phyloP scores from a whole-genome alignment of 208 protist species.

The Trypanosoma vivax region DNA sequence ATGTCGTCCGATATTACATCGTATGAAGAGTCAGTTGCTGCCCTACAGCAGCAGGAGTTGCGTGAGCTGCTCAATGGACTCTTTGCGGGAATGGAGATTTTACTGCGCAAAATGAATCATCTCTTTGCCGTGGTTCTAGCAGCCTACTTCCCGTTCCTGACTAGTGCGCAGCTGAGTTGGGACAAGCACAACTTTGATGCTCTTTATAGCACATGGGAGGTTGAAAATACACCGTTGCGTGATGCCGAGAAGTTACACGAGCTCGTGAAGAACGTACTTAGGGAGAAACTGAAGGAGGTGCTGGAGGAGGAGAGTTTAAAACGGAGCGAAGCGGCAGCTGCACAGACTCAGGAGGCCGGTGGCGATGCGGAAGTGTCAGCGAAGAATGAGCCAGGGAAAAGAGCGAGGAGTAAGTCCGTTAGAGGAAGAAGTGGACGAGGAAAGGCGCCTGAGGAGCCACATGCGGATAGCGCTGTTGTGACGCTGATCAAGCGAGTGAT shows the following conservation, averaged over 20 bases:
- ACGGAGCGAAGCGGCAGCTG: not conserved
- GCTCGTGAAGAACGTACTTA: slow-evolving; percentile 19
- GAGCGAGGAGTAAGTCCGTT: no score
- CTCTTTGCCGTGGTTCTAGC: slow-evolving; percentile 59
- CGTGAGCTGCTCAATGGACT: slow-evolving; percentile 60
- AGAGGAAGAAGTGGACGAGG: no score
- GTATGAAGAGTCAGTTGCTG: slow-evolving; percentile 63
- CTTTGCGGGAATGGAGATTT: slow-evolving; percentile 74
- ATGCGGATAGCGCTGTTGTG: no score
- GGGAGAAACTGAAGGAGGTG: slow-evolving; percentile 2
- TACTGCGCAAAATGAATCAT: slow-evolving; percentile 76
- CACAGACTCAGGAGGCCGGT: not conserved
- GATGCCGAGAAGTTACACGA: slow-evolving; percentile 26
- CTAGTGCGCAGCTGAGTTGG: slow-evolving; percentile 33
- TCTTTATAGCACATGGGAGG: slow-evolving; percentile 37
- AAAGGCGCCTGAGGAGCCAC: no score
- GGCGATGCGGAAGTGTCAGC: slow-evolving; percentile 1
- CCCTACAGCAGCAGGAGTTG: slow-evolving; percentile 52
- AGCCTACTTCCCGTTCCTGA: slow-evolving; percentile 67
- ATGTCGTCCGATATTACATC: slow-evolving; percentile 49
- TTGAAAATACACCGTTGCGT: slow-evolving; percentile 25
- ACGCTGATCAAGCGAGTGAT: no score
- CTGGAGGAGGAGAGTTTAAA: not conserved
- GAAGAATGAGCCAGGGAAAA: slow-evolving; percentile 8
- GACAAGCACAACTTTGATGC: slow-evolving; percentile 34